A percentile compares a stretch with the other conserved stretches of the same genome.
Conservation (phyloP, 2,329 filamentous ascomycete species). For the Penicillium sp. region DNA sequence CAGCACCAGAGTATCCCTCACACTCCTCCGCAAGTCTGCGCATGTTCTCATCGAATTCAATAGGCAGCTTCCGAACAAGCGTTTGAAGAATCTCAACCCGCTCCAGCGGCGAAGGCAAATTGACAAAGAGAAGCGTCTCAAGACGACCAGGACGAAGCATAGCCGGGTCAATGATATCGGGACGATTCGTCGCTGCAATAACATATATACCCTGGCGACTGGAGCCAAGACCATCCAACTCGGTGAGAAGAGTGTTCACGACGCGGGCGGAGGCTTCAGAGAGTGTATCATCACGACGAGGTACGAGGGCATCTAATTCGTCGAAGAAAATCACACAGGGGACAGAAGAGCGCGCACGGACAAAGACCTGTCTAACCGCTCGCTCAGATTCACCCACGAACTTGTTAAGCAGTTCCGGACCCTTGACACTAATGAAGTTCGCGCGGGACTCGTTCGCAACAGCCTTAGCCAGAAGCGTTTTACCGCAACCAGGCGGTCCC, state of each 20-base stretch:
- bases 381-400: conserved; percentile 97
- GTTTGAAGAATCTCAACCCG: conserved; percentile 84
- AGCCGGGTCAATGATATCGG: conserved; percentile 94
- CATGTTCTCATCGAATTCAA: conserved; percentile 60
- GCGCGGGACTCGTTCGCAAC: conserved; percentile 94
- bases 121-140: conserved; percentile 86
- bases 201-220: conserved; percentile 86
- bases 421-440: conserved; percentile 98
- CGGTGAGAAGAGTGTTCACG: conserved; percentile 92
- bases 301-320: conserved; percentile 91
- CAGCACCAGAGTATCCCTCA: conserved; percentile 74
- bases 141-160: conserved; percentile 91
- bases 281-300: conserved; percentile 75
- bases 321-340: conserved; percentile 98
- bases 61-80: conserved; percentile 55
- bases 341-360: conserved; percentile 79
- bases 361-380: conserved; percentile 88
- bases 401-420: conserved; percentile 94
- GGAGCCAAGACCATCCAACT: conserved; percentile 80
- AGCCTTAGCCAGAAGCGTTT: conserved; percentile 93
- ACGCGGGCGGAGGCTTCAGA: conserved; percentile 86
- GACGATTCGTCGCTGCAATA: conserved; percentile 91
- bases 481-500: conserved; percentile 95
- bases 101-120: conserved; percentile 77
- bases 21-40: conserved; percentile 73